These are phyloP conservation scores for Sporothrix pallida DNA, from an alignment of 2,329 filamentous ascomycete species.

Conservation along the genomic window DNA sequence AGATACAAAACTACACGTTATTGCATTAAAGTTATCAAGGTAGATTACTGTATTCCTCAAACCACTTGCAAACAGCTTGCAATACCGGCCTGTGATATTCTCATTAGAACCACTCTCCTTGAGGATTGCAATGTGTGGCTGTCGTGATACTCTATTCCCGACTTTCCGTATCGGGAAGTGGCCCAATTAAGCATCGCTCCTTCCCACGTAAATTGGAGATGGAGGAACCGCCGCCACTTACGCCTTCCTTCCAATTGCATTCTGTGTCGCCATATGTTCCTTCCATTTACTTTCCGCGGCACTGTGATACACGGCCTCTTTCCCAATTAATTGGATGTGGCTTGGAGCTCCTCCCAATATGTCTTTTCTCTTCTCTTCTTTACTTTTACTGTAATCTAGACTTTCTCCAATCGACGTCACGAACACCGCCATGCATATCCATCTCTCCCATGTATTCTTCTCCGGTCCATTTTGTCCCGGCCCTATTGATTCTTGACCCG, in stretches of 20 bases:
- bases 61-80: no score
- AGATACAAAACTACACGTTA: no score
- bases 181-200: no score
- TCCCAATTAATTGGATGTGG: background rate
- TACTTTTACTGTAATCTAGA: background rate
- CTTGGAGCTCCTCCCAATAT: background rate
- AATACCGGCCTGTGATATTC: no score
- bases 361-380: background rate
- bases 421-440: background rate
- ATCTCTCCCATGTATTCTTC: background rate
- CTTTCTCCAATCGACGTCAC: constrained; percentile 4
- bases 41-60: no score
- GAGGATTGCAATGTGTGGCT: no score
- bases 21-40: no score
- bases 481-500: background rate
- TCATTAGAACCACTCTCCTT: no score
- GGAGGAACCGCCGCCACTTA: no score
- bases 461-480: background rate
- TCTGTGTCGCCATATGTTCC: background rate
- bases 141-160: no score
- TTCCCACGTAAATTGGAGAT: no score
- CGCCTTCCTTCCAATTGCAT: background rate
- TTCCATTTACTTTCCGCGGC: background rate
- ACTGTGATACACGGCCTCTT: background rate
- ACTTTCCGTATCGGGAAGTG: no score